These are phyloP conservation scores for Sorghum bicolor DNA, from an alignment of 176 grass and related monocot species.

Conservation along the genomic window DNA sequence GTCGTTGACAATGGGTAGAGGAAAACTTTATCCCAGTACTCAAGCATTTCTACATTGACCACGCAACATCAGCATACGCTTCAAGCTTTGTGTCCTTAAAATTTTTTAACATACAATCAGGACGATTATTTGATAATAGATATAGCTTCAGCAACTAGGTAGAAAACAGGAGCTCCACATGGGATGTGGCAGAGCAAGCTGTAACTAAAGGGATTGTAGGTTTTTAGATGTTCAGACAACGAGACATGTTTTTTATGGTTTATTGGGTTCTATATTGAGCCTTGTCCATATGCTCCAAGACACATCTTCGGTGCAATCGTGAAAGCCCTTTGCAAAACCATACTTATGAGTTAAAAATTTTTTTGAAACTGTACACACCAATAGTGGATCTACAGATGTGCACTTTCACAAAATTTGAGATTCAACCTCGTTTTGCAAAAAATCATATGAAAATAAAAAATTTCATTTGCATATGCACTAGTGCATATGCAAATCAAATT, in stretches of 20 bases:
- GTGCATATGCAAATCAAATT: too few relatives aligned
- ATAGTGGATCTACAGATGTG: too few relatives aligned
- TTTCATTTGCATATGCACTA: too few relatives aligned
- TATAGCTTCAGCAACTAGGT: neutral
- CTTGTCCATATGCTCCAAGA: neutral
- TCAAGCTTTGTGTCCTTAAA: slow-evolving; percentile 5
- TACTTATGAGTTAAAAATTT: too few relatives aligned
- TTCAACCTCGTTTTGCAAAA: too few relatives aligned
- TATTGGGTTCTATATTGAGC: neutral
- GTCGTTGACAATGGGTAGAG: neutral
- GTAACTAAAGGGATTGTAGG: neutral
- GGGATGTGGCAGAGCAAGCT: neutral
- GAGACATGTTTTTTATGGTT: neutral
- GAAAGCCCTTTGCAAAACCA: too few relatives aligned
- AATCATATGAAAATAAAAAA: too few relatives aligned
- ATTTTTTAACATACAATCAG: neutral
- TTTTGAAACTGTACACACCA: too few relatives aligned
- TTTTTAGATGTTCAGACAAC: neutral
- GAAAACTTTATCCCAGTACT: neutral
- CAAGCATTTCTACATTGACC: neutral
- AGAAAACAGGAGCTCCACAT: neutral
- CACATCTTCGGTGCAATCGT: neutral
- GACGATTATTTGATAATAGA: neutral
- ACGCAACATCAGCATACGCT: neutral
- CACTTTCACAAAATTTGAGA: too few relatives aligned